These are phyloP conservation scores for Solanum paucissectum DNA, from an alignment of 257 asterid species.

Conservation along the genomic window DNA sequence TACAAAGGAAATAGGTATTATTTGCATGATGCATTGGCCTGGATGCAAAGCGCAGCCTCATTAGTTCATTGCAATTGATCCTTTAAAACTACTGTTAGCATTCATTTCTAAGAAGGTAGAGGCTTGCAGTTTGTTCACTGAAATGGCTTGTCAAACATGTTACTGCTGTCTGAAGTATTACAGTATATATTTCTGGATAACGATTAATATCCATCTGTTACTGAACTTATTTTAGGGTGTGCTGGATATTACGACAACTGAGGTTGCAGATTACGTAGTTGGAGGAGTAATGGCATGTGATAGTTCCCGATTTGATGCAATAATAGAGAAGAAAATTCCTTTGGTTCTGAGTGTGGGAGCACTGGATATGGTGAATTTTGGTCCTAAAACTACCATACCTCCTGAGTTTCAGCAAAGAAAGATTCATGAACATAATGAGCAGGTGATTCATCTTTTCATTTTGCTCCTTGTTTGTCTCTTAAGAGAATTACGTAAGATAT, in stretches of 20 bases:
- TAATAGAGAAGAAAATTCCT: constrained; percentile 78
- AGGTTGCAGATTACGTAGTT: constrained; percentile 84
- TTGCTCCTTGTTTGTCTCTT: neutral
- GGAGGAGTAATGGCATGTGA: constrained; percentile 97
- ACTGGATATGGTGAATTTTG: constrained; percentile 94
- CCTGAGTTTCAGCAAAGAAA: constrained; percentile 57
- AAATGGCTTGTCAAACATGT: neutral
- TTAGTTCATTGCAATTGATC: neutral
- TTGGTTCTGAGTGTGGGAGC: constrained; percentile 89
- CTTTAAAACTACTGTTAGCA: neutral
- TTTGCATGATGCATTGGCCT: neutral
- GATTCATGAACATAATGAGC: constrained; percentile 67
- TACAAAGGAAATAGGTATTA: neutral
- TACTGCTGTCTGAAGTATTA: neutral
- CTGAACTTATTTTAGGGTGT: constrained; percentile 52
- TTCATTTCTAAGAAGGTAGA: neutral
- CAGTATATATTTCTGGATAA: neutral
- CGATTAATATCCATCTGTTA: neutral
- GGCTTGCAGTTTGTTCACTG: neutral
- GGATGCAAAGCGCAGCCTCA: neutral
- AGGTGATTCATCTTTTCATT: constrained; percentile 36
- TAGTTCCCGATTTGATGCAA: constrained; percentile 68
- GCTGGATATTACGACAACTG: constrained; percentile 90
- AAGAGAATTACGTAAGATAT: neutral
- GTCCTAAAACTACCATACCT: constrained; percentile 64